Base-by-base conservation (phyloP, 805 yeast species). In the Nakazawaea peltata region DNA sequence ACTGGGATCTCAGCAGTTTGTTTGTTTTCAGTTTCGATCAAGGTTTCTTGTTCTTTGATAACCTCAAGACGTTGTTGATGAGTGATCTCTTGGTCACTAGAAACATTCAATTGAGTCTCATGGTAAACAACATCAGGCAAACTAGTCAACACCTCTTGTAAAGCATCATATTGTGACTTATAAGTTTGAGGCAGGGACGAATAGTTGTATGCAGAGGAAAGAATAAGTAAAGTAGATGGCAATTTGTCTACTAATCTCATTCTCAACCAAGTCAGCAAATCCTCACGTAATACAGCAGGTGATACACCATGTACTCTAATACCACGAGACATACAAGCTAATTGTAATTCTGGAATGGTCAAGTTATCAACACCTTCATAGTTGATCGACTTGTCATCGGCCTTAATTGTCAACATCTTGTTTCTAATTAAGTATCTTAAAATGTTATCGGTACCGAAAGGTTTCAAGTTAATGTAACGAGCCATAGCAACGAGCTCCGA, bases 121-220 rank as follows among this genome's bases (percentile, higher is more conserved):
- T 90, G 95, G 61, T 84, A 90, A 45, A 90, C 80, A 63, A 90
- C 97, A 50, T 86, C 94, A 12, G 98, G 98, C 52, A 90, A 74
- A 10, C 95, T 82, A 40, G 82, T 74, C 49, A 90, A 67, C 8
- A 90, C 97, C 15, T 94, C 87, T 51, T 81, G 74, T 41, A 90
- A 67, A 2, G 95, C 95, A 48, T 88, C 96, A 56, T 84, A 86
- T 47, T 83, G 75, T 10, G 77, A 67, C 49, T 75, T 79, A 12
- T 28, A 37, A 11, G 28, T 21, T 11, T 28, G 16, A n/a, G 37
- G 27, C 22, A 79, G 67, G 30, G 70, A 69, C 37, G 86, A 86
- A 56, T 88, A 90, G 11, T 92, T 81, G 63, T 81, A 90, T 17
- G 97, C 94, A 30, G 87, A 79, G 23, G 87, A 75, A 48, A 90